Evolutionary conservation across 2,329 filamentous ascomycete genomes (phyloP).

Genomic region (Plectosphaerella cucumerina): DNA sequence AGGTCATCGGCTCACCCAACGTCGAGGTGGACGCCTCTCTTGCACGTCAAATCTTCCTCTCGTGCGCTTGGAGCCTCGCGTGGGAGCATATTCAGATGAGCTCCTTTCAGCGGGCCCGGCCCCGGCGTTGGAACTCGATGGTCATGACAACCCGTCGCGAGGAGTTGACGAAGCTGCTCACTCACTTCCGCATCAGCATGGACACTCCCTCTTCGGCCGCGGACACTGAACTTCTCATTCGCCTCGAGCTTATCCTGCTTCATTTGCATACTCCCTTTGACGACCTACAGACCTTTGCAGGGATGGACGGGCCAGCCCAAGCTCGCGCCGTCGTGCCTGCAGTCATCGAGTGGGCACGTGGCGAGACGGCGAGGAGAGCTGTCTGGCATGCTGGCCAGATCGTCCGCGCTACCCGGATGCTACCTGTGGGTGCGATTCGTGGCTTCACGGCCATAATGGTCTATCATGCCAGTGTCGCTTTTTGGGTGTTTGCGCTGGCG

Average conservation of each 20-base stretch:
- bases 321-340: constrained; percentile 26
- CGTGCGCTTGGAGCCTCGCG: constrained; percentile 19
- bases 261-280: constrained; percentile 36
- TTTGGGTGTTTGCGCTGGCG: constrained; percentile 18
- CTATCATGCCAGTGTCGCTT: constrained; percentile 21
- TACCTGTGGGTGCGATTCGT: constrained; percentile 13
- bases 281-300: constrained; percentile 36
- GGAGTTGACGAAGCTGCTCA: constrained; percentile 20
- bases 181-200: constrained; percentile 13
- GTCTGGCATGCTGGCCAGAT: constrained; percentile 24
- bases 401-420: constrained; percentile 13
- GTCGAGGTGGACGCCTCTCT: constrained; percentile 4
- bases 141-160: constrained; percentile 21
- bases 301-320: constrained; percentile 34
- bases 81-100: constrained; percentile 25
- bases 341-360: constrained; percentile 29
- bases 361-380: constrained; percentile 25
- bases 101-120: constrained; percentile 15
- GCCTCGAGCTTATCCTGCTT: constrained; percentile 26
- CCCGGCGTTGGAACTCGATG: constrained; percentile 20
- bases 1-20: background rate
- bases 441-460: constrained; percentile 20
- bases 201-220: background rate
- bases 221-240: constrained; percentile 20
- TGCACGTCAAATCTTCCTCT: constrained; percentile 13